Percentiles rank a stretch among this genome's conserved stretches.
These are phyloP conservation scores for Tolypocladium tundrense DNA, from an alignment of 2,329 filamentous ascomycete genomes.

Conservation along the genomic window DNA sequence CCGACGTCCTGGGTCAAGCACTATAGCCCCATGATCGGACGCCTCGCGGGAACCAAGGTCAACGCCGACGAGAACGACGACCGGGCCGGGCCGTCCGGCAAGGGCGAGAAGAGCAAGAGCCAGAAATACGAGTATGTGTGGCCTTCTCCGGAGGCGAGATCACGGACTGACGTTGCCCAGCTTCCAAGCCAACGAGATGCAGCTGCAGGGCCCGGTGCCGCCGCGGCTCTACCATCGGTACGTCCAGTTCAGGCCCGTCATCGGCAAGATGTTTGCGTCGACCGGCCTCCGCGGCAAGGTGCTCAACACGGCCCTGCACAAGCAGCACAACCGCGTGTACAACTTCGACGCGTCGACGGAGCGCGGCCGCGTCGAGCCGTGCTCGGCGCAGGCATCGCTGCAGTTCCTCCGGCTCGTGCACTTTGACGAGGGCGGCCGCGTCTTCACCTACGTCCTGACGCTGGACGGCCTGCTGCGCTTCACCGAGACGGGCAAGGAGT, in stretches of 20 bases:
- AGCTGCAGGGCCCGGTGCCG: slow-evolving; percentile 75
- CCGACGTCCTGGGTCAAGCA: slow-evolving; percentile 71
- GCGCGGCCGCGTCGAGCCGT: slow-evolving; percentile 56
- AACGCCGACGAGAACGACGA: slow-evolving; percentile 47
- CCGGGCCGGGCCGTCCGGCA: slow-evolving; percentile 4
- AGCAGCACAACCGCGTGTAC: slow-evolving; percentile 83
- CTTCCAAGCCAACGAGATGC: slow-evolving; percentile 89
- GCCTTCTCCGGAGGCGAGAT: not conserved
- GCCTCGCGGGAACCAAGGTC: slow-evolving; percentile 63
- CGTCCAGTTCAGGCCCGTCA: slow-evolving; percentile 85
- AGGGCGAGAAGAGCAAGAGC: slow-evolving; percentile 39
- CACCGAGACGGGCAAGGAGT: slow-evolving; percentile 92
- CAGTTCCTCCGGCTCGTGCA: slow-evolving; percentile 82
- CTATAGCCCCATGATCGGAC: slow-evolving; percentile 80
- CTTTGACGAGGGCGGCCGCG: slow-evolving; percentile 72
- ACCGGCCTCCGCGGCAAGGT: slow-evolving; percentile 69
- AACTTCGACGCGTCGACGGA: slow-evolving; percentile 73
- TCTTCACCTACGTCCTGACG: slow-evolving; percentile 88
- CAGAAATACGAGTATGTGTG: slow-evolving; percentile 67
- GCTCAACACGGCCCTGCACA: slow-evolving; percentile 75
- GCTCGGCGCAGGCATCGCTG: slow-evolving; percentile 59
- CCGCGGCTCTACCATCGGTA: slow-evolving; percentile 77
- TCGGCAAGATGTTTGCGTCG: slow-evolving; percentile 78
- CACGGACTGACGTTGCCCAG: slow-evolving; percentile 28
- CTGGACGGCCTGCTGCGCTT: slow-evolving; percentile 81